A percentile compares a stretch with the other conserved stretches of the same genome.
phyloP scores from a whole-genome alignment of 2,329 filamentous ascomycete genomes.

The Fusarium nanum region DNA sequence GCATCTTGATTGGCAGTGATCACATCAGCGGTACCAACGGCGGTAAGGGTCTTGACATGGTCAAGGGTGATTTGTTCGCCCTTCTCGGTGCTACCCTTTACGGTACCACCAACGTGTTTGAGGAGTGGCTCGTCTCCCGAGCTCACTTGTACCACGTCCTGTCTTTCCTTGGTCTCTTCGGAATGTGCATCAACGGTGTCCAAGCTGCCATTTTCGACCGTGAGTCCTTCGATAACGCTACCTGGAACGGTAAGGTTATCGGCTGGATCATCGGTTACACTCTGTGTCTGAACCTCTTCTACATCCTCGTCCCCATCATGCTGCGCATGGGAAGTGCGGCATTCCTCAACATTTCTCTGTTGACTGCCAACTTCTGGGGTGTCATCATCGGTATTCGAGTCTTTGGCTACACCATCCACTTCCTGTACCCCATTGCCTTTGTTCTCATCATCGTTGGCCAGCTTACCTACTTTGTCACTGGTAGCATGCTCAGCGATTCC shows the following conservation, averaged over 20 bases:
- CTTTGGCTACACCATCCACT: slow-evolving; percentile 84
- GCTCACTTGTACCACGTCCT: slow-evolving; percentile 93
- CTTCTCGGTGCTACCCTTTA: slow-evolving; percentile 91
- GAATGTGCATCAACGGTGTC: slow-evolving; percentile 88
- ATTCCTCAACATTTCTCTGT: slow-evolving; percentile 94
- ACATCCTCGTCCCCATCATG: slow-evolving; percentile 85
- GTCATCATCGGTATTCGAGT: slow-evolving; percentile 91
- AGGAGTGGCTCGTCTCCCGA: slow-evolving; percentile 93
- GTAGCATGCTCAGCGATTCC: slow-evolving; percentile 84
- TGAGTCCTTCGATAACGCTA: slow-evolving; percentile 70
- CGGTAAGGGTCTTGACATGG: slow-evolving; percentile 73
- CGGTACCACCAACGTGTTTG: slow-evolving; percentile 88
- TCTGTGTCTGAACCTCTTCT: slow-evolving; percentile 84
- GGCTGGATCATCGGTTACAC: slow-evolving; percentile 94
- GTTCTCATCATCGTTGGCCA: slow-evolving; percentile 90
- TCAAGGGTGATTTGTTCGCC: slow-evolving; percentile 94
- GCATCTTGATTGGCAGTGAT: slow-evolving; percentile 86
- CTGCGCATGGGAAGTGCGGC: slow-evolving; percentile 91
- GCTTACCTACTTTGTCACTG: slow-evolving; percentile 87
- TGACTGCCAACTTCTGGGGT: slow-evolving; percentile 98
- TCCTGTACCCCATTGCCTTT: slow-evolving; percentile 95
- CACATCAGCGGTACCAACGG: slow-evolving; percentile 82
- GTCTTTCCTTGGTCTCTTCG: slow-evolving; percentile 89
- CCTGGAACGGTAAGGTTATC: slow-evolving; percentile 74
- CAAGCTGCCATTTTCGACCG: slow-evolving; percentile 95